These are phyloP conservation scores for Pyrenopolyporus hunteri DNA, from an alignment of 495 filamentous ascomycete genomes.

Conservation along the genomic window DNA sequence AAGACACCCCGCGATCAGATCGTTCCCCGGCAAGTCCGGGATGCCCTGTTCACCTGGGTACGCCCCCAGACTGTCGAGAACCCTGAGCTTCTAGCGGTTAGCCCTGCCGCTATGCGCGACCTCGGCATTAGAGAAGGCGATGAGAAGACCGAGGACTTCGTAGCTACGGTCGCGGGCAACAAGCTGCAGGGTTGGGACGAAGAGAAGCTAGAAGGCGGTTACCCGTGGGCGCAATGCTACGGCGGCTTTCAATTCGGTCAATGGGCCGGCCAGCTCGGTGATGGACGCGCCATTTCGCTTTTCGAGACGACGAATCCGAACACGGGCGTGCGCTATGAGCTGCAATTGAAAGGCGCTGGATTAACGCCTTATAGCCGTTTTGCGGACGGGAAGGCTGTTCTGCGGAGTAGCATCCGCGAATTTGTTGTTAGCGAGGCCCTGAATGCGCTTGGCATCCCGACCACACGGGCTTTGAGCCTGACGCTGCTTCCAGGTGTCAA, in stretches of 20 bases:
- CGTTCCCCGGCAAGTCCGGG: conserved; percentile 81
- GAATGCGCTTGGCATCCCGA: conserved; percentile 82
- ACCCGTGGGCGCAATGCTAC: conserved; percentile 98
- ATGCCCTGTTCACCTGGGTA: conserved; percentile 89
- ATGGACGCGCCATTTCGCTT: conserved; percentile 90
- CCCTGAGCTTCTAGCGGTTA: conserved; percentile 80
- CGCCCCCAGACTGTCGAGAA: conserved; percentile 72
- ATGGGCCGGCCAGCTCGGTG: conserved; percentile 96
- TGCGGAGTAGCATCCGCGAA: conserved; percentile 89
- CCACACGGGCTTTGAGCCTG: conserved; percentile 83
- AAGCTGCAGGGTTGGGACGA: conserved; percentile 68
- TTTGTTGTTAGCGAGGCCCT: conserved; percentile 89
- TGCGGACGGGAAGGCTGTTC: conserved; percentile 94
- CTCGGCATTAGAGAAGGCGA: conserved; percentile 73
- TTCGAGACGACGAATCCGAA: conserved; percentile 85
- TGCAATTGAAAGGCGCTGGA: conserved; percentile 94
- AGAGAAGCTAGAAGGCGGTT: conserved; percentile 67
- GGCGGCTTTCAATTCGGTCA: conserved; percentile 85
- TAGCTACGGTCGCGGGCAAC: conserved; percentile 78
- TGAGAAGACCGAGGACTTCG: conserved; percentile 75
- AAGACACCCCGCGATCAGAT: conserved; percentile 76
- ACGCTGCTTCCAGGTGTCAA: conserved; percentile 73
- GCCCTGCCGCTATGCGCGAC: conserved; percentile 75
- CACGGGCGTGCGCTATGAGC: conserved; percentile 76
- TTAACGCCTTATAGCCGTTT: conserved; percentile 94